Evolutionary conservation across 176 grass and related monocot genomes (phyloP).

Genomic region (Phoenix roebelenii): DNA sequence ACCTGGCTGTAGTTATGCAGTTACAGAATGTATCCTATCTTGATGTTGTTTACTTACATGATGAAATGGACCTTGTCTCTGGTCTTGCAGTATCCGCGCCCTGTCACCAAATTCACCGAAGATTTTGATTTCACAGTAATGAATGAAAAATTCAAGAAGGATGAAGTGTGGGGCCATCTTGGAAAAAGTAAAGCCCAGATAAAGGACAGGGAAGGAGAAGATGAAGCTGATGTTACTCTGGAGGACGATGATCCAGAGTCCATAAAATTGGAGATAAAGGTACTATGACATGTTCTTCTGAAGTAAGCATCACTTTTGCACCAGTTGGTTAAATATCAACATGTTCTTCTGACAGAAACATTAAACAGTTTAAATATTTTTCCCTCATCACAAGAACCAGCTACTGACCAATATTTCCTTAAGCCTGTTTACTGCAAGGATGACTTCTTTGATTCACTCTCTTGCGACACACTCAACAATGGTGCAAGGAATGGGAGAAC

Average conservation of each 20-base stretch:
- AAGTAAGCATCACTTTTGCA: no score
- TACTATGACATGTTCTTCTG: background rate
- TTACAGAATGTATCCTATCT: no score
- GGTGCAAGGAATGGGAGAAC: constrained; percentile 56
- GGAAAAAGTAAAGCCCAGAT: constrained; percentile 62
- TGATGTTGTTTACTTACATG: no score
- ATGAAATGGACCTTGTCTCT: background rate
- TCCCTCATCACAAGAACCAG: no score
- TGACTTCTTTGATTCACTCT: constrained; percentile 94
- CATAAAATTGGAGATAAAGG: constrained; percentile 30
- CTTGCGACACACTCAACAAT: constrained; percentile 56
- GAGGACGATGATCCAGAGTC: constrained; percentile 46
- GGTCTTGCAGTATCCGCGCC: constrained; percentile 31
- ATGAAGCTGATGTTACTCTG: constrained; percentile 40
- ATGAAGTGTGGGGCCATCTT: constrained; percentile 96
- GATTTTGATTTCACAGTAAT: constrained; percentile 95
- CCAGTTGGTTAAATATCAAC: background rate
- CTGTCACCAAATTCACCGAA: constrained; percentile 64
- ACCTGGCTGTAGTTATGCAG: no score
- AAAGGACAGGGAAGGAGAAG: constrained; percentile 17
- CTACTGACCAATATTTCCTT: background rate
- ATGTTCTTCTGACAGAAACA: constrained; percentile 1
- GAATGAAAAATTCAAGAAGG: constrained; percentile 99
- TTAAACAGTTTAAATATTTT: background rate
- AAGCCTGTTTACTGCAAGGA: constrained; percentile 87